Conservation (phyloP, 768 basidiomycete genomes). For the Agaricus blazei region DNA sequence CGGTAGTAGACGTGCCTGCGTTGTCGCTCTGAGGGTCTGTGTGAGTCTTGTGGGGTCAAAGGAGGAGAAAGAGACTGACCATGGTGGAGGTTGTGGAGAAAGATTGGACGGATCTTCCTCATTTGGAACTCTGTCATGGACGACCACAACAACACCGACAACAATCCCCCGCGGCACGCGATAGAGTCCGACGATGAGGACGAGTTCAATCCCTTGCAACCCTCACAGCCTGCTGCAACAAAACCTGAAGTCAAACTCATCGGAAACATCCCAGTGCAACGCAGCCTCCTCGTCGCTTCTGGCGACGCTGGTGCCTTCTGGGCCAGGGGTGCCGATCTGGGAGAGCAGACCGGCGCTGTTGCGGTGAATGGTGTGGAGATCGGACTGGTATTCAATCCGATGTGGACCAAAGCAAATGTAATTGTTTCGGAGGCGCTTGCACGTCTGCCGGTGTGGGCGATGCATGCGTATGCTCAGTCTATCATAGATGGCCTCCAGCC, state of each 20-base stretch:
- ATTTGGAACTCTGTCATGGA: conserved; percentile 6
- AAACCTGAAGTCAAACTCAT: conserved; percentile 30
- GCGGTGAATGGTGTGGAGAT: conserved; percentile 42
- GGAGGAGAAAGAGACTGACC: conserved; percentile 16
- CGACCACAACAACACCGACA: conserved; percentile 37
- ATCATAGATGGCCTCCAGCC: conserved; percentile 42
- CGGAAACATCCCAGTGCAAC: conserved; percentile 24
- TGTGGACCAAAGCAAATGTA: conserved; percentile 41
- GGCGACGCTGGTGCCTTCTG: conserved; percentile 43
- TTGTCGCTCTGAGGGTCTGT: conserved; percentile 15
- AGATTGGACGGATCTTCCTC: conserved; percentile 4
- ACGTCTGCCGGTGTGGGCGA: conserved; percentile 44
- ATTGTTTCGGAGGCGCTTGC: conserved; percentile 49
- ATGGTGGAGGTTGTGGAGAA: conserved; percentile 19
- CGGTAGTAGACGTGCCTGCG: conserved; percentile 14
- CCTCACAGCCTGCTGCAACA: conserved; percentile 12
- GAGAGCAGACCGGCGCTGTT: conserved; percentile 44
- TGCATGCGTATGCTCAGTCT: conserved; percentile 41
- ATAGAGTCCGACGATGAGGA: conserved; percentile 71
- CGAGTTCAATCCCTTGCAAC: conserved; percentile 42
- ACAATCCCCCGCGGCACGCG: conserved; percentile 52
- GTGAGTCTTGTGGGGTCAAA: neutral
- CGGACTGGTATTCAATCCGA: conserved; percentile 44
- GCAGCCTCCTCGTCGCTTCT: conserved; percentile 38
- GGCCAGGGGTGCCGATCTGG: conserved; percentile 47